These are phyloP conservation scores for Physocladia obscura DNA, from an alignment of 192 early-diverging fungal species.

Conservation along the genomic window DNA sequence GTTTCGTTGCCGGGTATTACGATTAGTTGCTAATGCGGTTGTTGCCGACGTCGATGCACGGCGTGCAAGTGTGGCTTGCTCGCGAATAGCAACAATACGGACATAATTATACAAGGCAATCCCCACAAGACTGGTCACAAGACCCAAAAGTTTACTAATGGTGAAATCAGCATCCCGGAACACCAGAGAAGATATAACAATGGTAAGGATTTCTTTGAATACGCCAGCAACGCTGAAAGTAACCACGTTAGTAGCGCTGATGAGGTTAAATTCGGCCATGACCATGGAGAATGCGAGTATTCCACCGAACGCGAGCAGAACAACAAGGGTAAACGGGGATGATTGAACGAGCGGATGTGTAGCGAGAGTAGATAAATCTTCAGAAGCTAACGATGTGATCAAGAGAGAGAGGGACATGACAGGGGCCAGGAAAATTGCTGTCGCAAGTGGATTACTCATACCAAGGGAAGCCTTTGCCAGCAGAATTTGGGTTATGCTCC, in stretches of 20 bases:
- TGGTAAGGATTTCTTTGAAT: slow-evolving; percentile 80
- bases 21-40: neutral
- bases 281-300: slow-evolving; percentile 86
- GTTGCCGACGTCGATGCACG: neutral
- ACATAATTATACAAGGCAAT: slow-evolving; percentile 68
- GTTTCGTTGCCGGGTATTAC: neutral
- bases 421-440: slow-evolving; percentile 80
- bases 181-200: slow-evolving; percentile 66
- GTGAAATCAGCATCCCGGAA: slow-evolving; percentile 81
- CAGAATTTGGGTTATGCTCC: slow-evolving; percentile 86
- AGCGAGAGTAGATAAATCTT: slow-evolving; percentile 47
- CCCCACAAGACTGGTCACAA: slow-evolving; percentile 79
- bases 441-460: slow-evolving; percentile 85
- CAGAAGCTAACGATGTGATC: slow-evolving; percentile 59
- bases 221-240: slow-evolving; percentile 87
- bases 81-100: slow-evolving; percentile 25
- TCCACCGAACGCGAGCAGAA: slow-evolving; percentile 73
- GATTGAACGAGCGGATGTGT: neutral
- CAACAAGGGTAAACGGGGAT: slow-evolving; percentile 43
- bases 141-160: slow-evolving; percentile 68
- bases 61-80: neutral
- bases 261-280: slow-evolving; percentile 79
- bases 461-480: slow-evolving; percentile 71
- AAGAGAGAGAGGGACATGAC: slow-evolving; percentile 70
- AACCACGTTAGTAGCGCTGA: slow-evolving; percentile 79